Base-by-base conservation (phyloP, 2,329 filamentous ascomycete genomes). In the Capronia epimyces region DNA sequence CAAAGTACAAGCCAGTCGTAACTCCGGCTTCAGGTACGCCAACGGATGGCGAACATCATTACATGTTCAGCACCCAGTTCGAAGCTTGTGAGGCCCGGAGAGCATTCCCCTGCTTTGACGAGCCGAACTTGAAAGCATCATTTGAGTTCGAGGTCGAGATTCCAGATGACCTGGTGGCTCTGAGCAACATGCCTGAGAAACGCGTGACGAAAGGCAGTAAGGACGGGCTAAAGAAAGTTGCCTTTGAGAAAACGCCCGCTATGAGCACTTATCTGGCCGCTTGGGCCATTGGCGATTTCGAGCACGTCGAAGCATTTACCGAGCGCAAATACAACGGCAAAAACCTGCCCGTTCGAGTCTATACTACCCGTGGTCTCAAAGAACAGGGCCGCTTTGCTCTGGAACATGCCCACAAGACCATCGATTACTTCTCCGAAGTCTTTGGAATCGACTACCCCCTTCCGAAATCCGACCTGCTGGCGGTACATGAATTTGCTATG, bases 51-150 rank as follows among this genome's bases (percentile, higher is more conserved):
- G 78, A 82, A 48, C 31, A 55, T 16, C 75, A 78, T 61, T 74
- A 82, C 65, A 90, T 91, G 87, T 76, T 95, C 69, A 95, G 88
- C 74, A 98, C 93, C 43, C 93, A 98, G 68, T 98, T 98, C 66
- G 93, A 98, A 75, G 86, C 90, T 40, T 95, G 89, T 65, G 93
- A 98, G 71, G 93, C 93, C 55, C 85, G 93, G 59, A 80, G 90
- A 60, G 91, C 93, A 7, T 96, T 98, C 72, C 93, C 93, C 42
- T 98, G 93, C 74, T 97, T 97, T 65, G 93, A 98, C 66, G 93
- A 98, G 73, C 93, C 93, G 36, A 95, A 95, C 64, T 79, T 97
- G 58, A 98, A 98, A 73, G 89, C 93, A 9, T 91, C 89, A 2
- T 97, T 96, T 65, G 90, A 96, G 68, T 87, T 98, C 53, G 80